Evolutionary conservation across 164 flowering plant genomes (phyloP).

Genomic region (Platanus orientalis): DNA sequence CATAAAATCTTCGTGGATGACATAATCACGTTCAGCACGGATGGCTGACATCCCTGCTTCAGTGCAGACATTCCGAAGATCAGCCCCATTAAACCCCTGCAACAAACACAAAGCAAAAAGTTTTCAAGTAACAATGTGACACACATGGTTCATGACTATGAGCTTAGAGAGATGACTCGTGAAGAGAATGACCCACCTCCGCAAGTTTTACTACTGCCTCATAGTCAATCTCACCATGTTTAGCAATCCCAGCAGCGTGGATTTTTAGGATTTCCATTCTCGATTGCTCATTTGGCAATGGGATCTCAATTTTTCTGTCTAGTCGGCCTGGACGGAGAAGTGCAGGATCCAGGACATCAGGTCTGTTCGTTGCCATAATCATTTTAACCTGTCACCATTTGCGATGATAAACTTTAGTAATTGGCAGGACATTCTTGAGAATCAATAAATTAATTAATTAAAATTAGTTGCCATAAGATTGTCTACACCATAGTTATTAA

Average conservation of each 20-base stretch:
- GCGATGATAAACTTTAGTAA: neutral
- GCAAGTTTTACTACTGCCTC: conserved; percentile 92
- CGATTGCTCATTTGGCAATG: conserved; percentile 83
- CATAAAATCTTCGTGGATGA: conserved; percentile 83
- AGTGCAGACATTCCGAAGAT: conserved; percentile 75
- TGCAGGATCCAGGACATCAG: conserved; percentile 90
- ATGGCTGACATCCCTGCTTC: conserved; percentile 86
- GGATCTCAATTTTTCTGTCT: conserved; percentile 83
- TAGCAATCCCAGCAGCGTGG: conserved; percentile 87
- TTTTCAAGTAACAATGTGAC: neutral
- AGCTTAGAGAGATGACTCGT: neutral
- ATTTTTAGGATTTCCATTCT: conserved; percentile 82
- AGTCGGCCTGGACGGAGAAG: conserved; percentile 87
- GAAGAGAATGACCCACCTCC: conserved; percentile 45
- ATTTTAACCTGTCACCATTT: conserved; percentile 55
- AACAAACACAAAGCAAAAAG: neutral
- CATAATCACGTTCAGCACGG: conserved; percentile 75
- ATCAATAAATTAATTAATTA: neutral
- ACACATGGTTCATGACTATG: neutral
- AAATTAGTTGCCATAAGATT: too few species aligned
- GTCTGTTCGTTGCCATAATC: conserved; percentile 90
- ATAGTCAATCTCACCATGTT: conserved; percentile 88
- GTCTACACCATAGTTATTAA: neutral
- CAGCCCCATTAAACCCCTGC: conserved; percentile 81
- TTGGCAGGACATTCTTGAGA: neutral